Conservation (phyloP, 2,329 filamentous ascomycete genomes). For the Stachybotrys chlorohalonatus region DNA sequence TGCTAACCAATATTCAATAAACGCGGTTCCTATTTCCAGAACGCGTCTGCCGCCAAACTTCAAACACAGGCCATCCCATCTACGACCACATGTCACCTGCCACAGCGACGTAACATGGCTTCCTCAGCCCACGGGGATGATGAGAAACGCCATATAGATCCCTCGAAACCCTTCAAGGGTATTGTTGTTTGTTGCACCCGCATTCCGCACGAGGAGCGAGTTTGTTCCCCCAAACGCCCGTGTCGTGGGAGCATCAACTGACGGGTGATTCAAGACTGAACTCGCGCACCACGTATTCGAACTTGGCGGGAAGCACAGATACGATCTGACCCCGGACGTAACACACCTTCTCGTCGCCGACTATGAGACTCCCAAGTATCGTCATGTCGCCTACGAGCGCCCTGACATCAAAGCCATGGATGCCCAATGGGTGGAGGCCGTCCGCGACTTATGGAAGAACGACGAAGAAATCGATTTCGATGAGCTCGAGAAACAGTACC, state of each 20-base stretch:
- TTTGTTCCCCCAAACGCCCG: slow-evolving; percentile 29
- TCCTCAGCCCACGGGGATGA: slow-evolving; percentile 16
- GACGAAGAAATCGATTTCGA: slow-evolving; percentile 69
- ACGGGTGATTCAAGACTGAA: slow-evolving; percentile 28
- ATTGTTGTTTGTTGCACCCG: slow-evolving; percentile 83
- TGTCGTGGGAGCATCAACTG: too few relatives aligned
- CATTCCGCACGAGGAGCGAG: slow-evolving; percentile 69
- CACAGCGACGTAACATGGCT: slow-evolving; percentile 12
- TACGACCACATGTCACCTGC: neutral
- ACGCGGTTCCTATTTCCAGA: neutral
- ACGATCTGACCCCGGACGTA: slow-evolving; percentile 90
- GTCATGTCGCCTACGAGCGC: slow-evolving; percentile 83
- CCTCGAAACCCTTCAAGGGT: slow-evolving; percentile 56
- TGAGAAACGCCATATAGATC: slow-evolving; percentile 34
- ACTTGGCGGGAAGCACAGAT: slow-evolving; percentile 80
- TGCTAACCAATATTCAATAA: neutral
- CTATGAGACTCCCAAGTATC: slow-evolving; percentile 87
- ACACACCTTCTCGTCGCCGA: slow-evolving; percentile 90
- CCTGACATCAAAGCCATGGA: slow-evolving; percentile 78
- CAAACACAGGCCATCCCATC: neutral
- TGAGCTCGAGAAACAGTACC: slow-evolving; percentile 58
- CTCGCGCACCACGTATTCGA: slow-evolving; percentile 59
- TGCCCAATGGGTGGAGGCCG: slow-evolving; percentile 74
- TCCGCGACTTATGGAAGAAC: slow-evolving; percentile 71
- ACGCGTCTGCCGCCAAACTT: neutral